These are phyloP conservation scores for Vaccinium vitisidaea DNA, from an alignment of 148 eudicot genomes.

Conservation along the genomic window DNA sequence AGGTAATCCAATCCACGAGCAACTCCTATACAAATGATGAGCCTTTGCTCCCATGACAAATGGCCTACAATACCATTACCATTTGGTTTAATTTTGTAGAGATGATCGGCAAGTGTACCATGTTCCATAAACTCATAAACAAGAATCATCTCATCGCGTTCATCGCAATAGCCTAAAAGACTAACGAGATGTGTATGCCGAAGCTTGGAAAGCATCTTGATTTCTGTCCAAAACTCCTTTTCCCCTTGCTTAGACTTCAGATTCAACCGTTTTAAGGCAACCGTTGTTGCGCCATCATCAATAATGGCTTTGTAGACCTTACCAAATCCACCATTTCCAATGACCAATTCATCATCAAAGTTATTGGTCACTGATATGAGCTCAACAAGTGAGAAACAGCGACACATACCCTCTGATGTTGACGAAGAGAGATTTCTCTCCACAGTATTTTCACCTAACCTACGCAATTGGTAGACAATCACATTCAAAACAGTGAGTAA, in stretches of 20 bases:
- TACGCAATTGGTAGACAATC: constrained; percentile 22
- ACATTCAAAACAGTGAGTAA: constrained; percentile 15
- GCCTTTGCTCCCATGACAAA: constrained; percentile 24
- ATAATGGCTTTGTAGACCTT: constrained; percentile 20
- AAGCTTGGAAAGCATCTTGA: constrained; percentile 18
- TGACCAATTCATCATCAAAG: constrained; percentile 10
- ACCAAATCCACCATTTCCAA: constrained; percentile 26
- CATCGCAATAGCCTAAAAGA: constrained; percentile 41
- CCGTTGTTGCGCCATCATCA: background rate
- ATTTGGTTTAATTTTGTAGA: constrained; percentile 12
- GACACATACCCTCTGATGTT: background rate
- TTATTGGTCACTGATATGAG: constrained; percentile 16
- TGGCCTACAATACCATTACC: background rate
- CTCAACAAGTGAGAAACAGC: constrained; percentile 18
- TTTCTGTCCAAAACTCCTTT: constrained; percentile 22
- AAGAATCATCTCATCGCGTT: constrained; percentile 34
- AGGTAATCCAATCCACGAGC: constrained; percentile 24
- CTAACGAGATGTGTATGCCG: constrained; percentile 28
- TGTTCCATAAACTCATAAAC: constrained; percentile 38
- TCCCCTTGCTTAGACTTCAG: constrained; percentile 18
- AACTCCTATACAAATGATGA: constrained; percentile 29
- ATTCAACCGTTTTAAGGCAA: constrained; percentile 16
- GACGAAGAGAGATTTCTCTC: constrained; percentile 6
- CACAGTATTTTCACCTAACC: background rate
- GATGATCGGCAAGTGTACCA: constrained; percentile 37